These are phyloP conservation scores for Sphagnum tenellum DNA, from an alignment of 225 moss, liverwort and hornwort genomes.

Conservation along the genomic window DNA sequence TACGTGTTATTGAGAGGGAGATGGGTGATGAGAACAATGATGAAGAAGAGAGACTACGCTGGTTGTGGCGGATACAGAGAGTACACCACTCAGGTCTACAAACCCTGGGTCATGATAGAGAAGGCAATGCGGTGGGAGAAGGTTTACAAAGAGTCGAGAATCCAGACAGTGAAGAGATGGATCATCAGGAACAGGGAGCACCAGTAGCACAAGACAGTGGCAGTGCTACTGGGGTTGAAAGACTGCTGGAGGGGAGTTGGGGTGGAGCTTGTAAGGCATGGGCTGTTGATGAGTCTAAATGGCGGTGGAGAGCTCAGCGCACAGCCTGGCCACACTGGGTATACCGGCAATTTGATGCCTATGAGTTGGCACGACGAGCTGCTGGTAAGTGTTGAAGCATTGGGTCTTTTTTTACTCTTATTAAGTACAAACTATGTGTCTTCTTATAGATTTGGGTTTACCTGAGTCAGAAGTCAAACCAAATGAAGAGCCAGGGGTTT, in stretches of 20 bases:
- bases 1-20: conserved; percentile 36
- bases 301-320: conserved; percentile 68
- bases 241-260: conserved; percentile 60
- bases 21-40: conserved; percentile 74
- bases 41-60: conserved; percentile 66
- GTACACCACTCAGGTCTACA: conserved; percentile 25
- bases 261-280: conserved; percentile 89
- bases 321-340: conserved; percentile 98
- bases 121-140: conserved; percentile 24
- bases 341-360: conserved; percentile 91
- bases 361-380: conserved; percentile 88
- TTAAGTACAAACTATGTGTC: too few relatives aligned
- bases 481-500: background rate
- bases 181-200: conserved; percentile 42
- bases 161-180: conserved; percentile 21
- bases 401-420: background rate
- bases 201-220: conserved; percentile 20
- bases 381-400: conserved; percentile 40
- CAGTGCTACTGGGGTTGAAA: conserved; percentile 13
- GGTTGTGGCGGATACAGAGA: conserved; percentile 59
- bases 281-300: conserved; percentile 78
- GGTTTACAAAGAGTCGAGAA: conserved; percentile 21
- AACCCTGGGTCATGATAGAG: conserved; percentile 26
- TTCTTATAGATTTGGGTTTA: too few relatives aligned
- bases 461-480: too few relatives aligned